Evolutionary conservation across 2,329 filamentous ascomycete genomes (phyloP), one percentile per base, ranked within the genome.

Genomic region (Curvularia sp.): DNA sequence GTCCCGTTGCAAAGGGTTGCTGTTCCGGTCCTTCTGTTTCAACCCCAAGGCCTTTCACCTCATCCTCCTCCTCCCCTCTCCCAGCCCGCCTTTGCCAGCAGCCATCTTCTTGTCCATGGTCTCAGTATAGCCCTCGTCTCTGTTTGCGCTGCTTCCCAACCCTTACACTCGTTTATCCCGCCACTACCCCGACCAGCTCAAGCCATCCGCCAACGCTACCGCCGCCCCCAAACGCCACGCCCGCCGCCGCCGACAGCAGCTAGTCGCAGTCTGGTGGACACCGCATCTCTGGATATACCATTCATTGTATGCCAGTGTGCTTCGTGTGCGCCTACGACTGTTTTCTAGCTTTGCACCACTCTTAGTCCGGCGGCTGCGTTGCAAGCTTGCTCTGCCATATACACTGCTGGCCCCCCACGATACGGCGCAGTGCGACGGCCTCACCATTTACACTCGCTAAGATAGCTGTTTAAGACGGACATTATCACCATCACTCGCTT

Each of bases 321-420:
- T 36, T 13, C 13, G 13, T 36, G 32, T 36, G 32, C 41, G 57
- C 64, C 51, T 55, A 57, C 62, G 49, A 64, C 67, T 48, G 63
- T 72, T 69, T 52, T 70, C 73, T 75, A 73, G 72, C 67, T 57
- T 58, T 52, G 72, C 72, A 59, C 66, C 18, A 75, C 72, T 18
- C 48, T 53, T 32, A 54, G 36, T 13, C 21, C 39, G 12, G 13
- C 32, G 15, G 54, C 61, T 59, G 63, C 67, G n/a, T n/a, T n/a
- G n/a, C n/a, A n/a, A n/a, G n/a, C n/a, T n/a, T n/a, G n/a, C n/a
- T n/a, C n/a, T n/a, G n/a, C n/a, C n/a, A n/a, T n/a, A n/a, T n/a
- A n/a, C 65, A 68, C 69, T 70, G 63, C 70, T 62, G 59, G 49
- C 25, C 36, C 34, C 49, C 53, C 43, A 63, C 69, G 65, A 59